Percentiles rank a stretch among this genome's conserved stretches.
These are phyloP conservation scores for Parietichytrium sp. DNA, from an alignment of 108 stramenopile genomes.

Conservation along the genomic window DNA sequence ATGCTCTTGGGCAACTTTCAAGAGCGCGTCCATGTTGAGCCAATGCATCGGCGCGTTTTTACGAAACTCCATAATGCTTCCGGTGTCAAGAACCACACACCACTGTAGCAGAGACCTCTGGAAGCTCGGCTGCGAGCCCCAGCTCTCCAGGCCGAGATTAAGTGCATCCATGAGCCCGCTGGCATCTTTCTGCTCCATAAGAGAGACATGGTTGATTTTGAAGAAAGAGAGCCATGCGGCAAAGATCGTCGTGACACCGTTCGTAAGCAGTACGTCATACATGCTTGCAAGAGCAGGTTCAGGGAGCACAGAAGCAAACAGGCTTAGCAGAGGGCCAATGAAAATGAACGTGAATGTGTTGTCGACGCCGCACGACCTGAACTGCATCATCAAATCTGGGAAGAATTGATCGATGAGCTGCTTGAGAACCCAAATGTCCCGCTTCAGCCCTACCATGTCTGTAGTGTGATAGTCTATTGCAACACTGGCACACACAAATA, in stretches of 20 bases:
- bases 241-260: neutral
- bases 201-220: neutral
- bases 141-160: constrained; percentile 7
- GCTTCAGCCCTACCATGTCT: constrained; percentile 5
- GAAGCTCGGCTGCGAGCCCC: neutral
- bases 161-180: constrained; percentile 35
- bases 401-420: constrained; percentile 25
- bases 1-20: constrained; percentile 14
- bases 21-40: neutral
- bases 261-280: constrained; percentile 16
- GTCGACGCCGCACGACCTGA: constrained; percentile 11
- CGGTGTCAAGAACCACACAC: constrained; percentile 19
- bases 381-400: neutral
- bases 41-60: constrained; percentile 30
- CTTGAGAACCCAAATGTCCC: constrained; percentile 23
- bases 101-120: constrained; percentile 27
- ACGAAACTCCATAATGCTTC: constrained; percentile 8
- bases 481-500: neutral
- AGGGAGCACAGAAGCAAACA: constrained; percentile 10
- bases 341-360: constrained; percentile 3
- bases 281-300: neutral
- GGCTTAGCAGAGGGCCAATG: constrained; percentile 35
- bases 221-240: constrained; percentile 9
- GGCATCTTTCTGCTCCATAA: neutral
- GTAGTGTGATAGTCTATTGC: neutral